Conservation (phyloP, 768 basidiomycete genomes). For the Tulasnella sp. region DNA sequence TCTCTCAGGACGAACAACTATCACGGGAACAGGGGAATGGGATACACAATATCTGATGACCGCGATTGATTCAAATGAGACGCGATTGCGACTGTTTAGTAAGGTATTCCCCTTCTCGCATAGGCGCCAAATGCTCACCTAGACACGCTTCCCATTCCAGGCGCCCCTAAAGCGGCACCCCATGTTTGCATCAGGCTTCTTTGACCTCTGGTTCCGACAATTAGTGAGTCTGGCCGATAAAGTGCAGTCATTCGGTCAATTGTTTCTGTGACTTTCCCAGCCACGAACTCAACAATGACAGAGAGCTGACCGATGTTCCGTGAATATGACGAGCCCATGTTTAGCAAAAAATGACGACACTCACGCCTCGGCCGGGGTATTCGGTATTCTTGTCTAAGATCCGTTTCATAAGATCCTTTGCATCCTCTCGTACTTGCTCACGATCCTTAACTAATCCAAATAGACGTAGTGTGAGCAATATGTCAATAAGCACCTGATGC, state of each 20-base stretch:
- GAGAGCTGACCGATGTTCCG: conserved; percentile 42
- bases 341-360: conserved; percentile 9
- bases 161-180: conserved; percentile 38
- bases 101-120: not conserved
- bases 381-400: conserved; percentile 75
- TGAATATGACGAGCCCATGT: not conserved
- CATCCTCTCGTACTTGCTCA: conserved; percentile 67
- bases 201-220: conserved; percentile 81
- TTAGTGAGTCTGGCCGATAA: conserved; percentile 81
- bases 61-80: not conserved
- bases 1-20: conserved; percentile 83
- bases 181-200: conserved; percentile 40
- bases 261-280: conserved; percentile 77
- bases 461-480: not conserved
- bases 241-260: conserved; percentile 87
- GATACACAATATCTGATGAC: conserved; percentile 62
- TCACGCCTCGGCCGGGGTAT: conserved; percentile 63
- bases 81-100: not conserved
- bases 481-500: not conserved
- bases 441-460: conserved; percentile 59
- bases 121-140: conserved; percentile 28
- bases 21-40: conserved; percentile 89
- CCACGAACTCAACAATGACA: conserved; percentile 86
- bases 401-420: conserved; percentile 60
- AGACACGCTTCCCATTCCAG: conserved; percentile 50